Evolutionary conservation across 2,329 filamentous ascomycete species (phyloP).

Genomic region (Fusarium xylarioides): DNA sequence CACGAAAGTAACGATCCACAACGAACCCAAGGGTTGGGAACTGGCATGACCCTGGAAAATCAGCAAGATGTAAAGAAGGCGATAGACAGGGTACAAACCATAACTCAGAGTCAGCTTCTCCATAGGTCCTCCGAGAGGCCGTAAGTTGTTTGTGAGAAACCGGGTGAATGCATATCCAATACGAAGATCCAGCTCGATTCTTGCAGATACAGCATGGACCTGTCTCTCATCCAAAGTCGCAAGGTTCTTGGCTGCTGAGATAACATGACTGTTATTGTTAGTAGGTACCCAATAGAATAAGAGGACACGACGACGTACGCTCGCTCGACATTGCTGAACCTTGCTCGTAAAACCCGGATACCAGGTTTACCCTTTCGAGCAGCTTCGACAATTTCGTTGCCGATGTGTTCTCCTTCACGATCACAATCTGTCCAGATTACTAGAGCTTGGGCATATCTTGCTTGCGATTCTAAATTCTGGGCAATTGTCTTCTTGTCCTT

Average conservation of each 20-base stretch:
- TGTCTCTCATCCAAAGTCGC: conserved; percentile 84
- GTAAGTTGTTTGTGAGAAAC: conserved; percentile 82
- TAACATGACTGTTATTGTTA: conserved; percentile 72
- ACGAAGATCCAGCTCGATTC: conserved; percentile 91
- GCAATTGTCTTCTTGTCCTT: conserved; percentile 84
- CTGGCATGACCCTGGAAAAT: conserved; percentile 79
- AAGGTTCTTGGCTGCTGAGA: conserved; percentile 81
- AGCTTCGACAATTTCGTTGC: conserved; percentile 85
- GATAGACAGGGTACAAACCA: conserved; percentile 57
- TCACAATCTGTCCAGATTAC: conserved; percentile 99
- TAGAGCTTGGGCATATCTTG: conserved; percentile 74
- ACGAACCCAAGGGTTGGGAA: conserved; percentile 98
- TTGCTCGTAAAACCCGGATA: conserved; percentile 84
- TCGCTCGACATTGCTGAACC: conserved; percentile 95
- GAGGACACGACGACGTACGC: conserved; percentile 63
- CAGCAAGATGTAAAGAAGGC: neutral
- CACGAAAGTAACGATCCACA: conserved; percentile 93
- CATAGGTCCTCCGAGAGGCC: conserved; percentile 73
- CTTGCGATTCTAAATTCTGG: conserved; percentile 83
- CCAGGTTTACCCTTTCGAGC: conserved; percentile 76
- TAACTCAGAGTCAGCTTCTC: conserved; percentile 79
- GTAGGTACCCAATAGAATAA: neutral
- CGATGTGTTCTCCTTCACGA: conserved; percentile 96
- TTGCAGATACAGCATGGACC: conserved; percentile 84
- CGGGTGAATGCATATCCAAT: conserved; percentile 94